These are phyloP conservation scores for Durotheca rogersii DNA, from an alignment of 495 filamentous ascomycete species.

Conservation along the genomic window DNA sequence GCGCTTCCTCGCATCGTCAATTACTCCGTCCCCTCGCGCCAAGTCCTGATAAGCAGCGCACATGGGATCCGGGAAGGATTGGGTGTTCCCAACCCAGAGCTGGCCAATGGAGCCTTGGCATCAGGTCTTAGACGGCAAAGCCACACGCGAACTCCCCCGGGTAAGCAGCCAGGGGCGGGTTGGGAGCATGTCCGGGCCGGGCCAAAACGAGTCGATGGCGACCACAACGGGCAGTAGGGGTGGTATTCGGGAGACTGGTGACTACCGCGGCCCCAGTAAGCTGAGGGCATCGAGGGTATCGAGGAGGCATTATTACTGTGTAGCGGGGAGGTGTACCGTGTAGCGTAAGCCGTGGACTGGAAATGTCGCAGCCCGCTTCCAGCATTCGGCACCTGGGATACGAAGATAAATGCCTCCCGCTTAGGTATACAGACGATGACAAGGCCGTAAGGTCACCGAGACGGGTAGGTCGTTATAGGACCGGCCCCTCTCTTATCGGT, in stretches of 20 bases:
- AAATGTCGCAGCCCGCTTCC: slow-evolving; percentile 5
- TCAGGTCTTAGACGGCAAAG: slow-evolving; percentile 10
- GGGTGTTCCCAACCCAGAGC: slow-evolving; percentile 6
- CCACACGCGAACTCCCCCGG: slow-evolving; percentile 7
- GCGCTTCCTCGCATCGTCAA: slow-evolving; percentile 13
- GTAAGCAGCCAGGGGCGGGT: neutral
- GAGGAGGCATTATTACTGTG: neutral
- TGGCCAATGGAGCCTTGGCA: slow-evolving; percentile 14
- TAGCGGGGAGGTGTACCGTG: neutral
- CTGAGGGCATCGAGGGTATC: too few relatives aligned
- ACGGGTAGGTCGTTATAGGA: too few relatives aligned
- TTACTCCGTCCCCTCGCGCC: slow-evolving; percentile 22
- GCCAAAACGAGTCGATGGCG: neutral
- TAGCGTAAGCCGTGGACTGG: slow-evolving; percentile 1
- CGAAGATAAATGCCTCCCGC: neutral
- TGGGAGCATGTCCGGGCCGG: neutral
- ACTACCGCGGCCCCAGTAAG: neutral
- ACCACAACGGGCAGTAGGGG: neutral
- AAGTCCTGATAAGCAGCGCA: slow-evolving; percentile 1
- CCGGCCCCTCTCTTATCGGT: too few relatives aligned
- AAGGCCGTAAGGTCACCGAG: too few relatives aligned
- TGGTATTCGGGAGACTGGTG: neutral
- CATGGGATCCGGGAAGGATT: slow-evolving; percentile 13
- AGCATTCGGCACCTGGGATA: neutral
- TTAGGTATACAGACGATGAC: neutral